Percentiles rank a stretch among this genome's conserved stretches.
Evolutionary conservation across 2,329 filamentous ascomycete genomes (phyloP).

Genomic region (Fusarium temperatum): DNA sequence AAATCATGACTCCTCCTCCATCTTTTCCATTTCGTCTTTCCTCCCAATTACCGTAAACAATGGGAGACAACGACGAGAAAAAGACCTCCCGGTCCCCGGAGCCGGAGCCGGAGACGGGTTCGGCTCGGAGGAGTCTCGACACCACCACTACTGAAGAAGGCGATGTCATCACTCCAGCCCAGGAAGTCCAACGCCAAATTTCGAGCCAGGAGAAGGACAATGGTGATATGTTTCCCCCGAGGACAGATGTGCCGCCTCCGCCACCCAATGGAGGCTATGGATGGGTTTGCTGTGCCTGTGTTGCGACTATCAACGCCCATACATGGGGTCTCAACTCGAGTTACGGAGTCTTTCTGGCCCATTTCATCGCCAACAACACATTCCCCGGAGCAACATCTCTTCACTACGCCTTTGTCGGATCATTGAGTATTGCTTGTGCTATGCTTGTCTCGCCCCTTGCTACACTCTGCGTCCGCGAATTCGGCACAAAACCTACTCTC

Average conservation of each 20-base stretch:
- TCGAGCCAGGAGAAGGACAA: conserved; percentile 18
- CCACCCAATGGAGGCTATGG: conserved; percentile 70
- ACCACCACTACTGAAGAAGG: conserved; percentile 35
- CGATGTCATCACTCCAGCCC: conserved; percentile 31
- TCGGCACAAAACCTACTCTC: conserved; percentile 71
- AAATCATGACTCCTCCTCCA: conserved; percentile 16
- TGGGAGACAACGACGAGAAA: conserved; percentile 34
- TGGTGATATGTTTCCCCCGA: conserved; percentile 14
- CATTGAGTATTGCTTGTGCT: conserved; percentile 53
- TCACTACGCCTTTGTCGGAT: conserved; percentile 79
- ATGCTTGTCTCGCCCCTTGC: conserved; percentile 75
- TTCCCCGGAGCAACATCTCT: conserved; percentile 72
- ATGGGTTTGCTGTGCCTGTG: conserved; percentile 53
- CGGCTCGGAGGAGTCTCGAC: conserved; percentile 22
- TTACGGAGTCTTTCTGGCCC: conserved; percentile 63
- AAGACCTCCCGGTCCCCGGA: conserved; percentile 6
- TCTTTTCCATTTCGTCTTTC: background rate
- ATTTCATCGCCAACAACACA: conserved; percentile 64
- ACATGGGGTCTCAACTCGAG: conserved; percentile 76
- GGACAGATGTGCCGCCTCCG: conserved; percentile 36
- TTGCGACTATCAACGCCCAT: conserved; percentile 68
- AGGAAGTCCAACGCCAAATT: conserved; percentile 3
- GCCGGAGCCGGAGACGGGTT: conserved; percentile 14
- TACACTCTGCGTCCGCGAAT: conserved; percentile 66
- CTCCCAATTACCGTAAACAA: conserved; percentile 6